Conservation (phyloP, 805 yeast species). For the Candida ponderosae region DNA sequence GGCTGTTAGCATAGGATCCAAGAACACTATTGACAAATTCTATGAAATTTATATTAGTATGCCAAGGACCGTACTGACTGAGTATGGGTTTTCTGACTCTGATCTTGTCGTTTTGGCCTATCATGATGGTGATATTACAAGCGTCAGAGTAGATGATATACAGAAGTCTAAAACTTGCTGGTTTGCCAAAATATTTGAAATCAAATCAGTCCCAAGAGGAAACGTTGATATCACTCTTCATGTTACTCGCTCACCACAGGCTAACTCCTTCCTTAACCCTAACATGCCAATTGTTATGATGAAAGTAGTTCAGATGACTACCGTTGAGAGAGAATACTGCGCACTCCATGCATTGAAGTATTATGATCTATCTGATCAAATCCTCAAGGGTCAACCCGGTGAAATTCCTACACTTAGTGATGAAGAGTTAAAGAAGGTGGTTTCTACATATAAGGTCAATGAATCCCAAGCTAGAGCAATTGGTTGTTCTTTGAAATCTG, state of each 20-base stretch:
- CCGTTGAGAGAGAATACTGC: slow-evolving; percentile 87
- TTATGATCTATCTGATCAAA: slow-evolving; percentile 66
- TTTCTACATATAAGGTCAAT: slow-evolving; percentile 54
- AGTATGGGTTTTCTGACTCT: slow-evolving; percentile 56
- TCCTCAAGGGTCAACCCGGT: slow-evolving; percentile 60
- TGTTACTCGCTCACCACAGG: slow-evolving; percentile 39
- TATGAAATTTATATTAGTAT: slow-evolving; percentile 79
- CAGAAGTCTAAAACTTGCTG: slow-evolving; percentile 40
- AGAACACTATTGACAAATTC: slow-evolving; percentile 79
- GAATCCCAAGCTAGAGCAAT: slow-evolving; percentile 90
- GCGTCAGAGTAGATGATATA: slow-evolving; percentile 25
- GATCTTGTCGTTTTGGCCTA: slow-evolving; percentile 64
- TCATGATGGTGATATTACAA: slow-evolving; percentile 19
- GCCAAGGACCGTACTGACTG: slow-evolving; percentile 40
- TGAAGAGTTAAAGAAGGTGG: slow-evolving; percentile 32
- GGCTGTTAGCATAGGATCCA: slow-evolving; percentile 62
- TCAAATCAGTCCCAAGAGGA: slow-evolving; percentile 59
- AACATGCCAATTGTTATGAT: slow-evolving; percentile 58
- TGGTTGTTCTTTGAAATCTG: slow-evolving; percentile 53
- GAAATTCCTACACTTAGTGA: slow-evolving; percentile 25
- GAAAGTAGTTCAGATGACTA: slow-evolving; percentile 78
- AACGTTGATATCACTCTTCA: slow-evolving; percentile 69
- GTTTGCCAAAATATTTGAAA: slow-evolving; percentile 71
- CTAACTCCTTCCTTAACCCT: slow-evolving; percentile 49
- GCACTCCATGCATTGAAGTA: slow-evolving; percentile 76